Conservation (phyloP, 257 asterid genomes). For the Solanum clarkiae region DNA sequence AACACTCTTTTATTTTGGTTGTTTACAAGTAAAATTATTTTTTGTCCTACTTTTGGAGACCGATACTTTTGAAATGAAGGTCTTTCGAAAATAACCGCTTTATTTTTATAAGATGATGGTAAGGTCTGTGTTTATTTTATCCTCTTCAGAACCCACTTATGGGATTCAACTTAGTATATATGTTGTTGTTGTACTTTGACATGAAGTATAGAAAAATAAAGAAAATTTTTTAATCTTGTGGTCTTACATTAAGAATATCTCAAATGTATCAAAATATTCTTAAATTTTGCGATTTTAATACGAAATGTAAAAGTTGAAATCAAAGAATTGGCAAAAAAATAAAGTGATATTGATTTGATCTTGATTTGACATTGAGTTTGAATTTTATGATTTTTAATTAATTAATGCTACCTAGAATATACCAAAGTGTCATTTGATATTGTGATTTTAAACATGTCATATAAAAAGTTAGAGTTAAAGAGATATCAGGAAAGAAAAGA, state of each 20-base stretch:
- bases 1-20: background rate
- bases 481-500: fast-evolving
- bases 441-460: background rate
- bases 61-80: fast-evolving
- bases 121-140: no score
- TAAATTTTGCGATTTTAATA: background rate
- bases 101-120: no score
- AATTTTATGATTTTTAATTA: background rate
- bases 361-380: background rate
- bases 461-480: background rate
- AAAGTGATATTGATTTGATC: background rate
- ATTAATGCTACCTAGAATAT: no score
- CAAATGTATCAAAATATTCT: background rate
- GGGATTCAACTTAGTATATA: no score
- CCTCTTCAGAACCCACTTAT: no score
- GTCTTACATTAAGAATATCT: background rate
- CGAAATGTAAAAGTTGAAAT: background rate
- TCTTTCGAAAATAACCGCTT: fast-evolving
- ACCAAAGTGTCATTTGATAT: no score
- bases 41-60: no score
- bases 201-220: background rate
- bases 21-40: background rate
- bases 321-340: background rate
- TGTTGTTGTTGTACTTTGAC: no score
- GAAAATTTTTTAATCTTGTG: fast-evolving